phyloP scores from a whole-genome alignment of 495 filamentous ascomycete species.

The Oidiodendron maius region DNA sequence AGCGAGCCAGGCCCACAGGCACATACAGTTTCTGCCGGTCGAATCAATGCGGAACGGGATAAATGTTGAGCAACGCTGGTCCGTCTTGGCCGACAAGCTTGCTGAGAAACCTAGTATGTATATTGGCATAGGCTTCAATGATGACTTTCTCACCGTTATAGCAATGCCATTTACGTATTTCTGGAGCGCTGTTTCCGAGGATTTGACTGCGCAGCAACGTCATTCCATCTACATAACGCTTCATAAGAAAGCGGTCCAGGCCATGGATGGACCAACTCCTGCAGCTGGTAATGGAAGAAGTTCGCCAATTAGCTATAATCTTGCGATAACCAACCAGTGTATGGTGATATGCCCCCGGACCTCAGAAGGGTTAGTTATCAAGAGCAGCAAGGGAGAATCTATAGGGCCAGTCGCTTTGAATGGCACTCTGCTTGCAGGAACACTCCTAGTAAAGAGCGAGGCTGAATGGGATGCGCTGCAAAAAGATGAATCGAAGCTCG shows the following conservation, averaged over 20 bases:
- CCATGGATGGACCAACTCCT: conserved; percentile 9
- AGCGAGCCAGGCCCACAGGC: conserved; percentile 73
- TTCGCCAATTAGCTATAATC: conserved; percentile 68
- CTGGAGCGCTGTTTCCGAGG: conserved; percentile 33
- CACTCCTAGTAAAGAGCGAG: conserved; percentile 70
- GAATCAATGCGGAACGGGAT: conserved; percentile 53
- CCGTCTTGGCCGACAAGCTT: conserved; percentile 47
- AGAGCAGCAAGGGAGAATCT: conserved; percentile 5
- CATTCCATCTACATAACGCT: conserved; percentile 43
- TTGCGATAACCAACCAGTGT: conserved; percentile 61
- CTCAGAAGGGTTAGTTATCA: conserved; percentile 34
- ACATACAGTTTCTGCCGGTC: conserved; percentile 72
- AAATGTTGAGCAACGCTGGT: conserved; percentile 29
- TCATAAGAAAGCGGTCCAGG: conserved; percentile 44
- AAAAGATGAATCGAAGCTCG: conserved; percentile 41
- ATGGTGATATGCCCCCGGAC: conserved; percentile 67
- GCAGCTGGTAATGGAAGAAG: background rate
- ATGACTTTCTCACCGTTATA: background rate
- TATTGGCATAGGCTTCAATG: background rate
- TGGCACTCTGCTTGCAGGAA: conserved; percentile 75
- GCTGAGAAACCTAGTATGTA: conserved; percentile 9
- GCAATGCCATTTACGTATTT: conserved; percentile 49
- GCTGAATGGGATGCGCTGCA: conserved; percentile 63
- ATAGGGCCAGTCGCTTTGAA: conserved; percentile 63
- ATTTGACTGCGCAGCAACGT: conserved; percentile 34